phyloP scores from a whole-genome alignment of 352 stramenopile species.

The Blastocystis sp. region DNA sequence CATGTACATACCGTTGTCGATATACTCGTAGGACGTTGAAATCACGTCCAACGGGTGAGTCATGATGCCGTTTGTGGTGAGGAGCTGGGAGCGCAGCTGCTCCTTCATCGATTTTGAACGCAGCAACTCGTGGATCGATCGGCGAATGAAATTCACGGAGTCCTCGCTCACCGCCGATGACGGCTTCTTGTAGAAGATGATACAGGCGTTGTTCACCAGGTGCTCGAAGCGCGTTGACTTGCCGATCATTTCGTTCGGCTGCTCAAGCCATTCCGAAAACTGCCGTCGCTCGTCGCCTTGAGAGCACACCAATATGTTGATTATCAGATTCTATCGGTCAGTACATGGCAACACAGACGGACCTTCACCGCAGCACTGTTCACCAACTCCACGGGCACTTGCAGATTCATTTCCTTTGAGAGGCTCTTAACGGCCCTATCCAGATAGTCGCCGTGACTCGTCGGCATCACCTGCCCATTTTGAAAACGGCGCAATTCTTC shows the following conservation, averaged over 20 bases:
- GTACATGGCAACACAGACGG: neutral
- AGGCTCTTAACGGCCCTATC: constrained; percentile 67
- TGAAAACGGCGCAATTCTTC: constrained; percentile 73
- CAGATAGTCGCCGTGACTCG: constrained; percentile 68
- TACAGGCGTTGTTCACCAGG: constrained; percentile 62
- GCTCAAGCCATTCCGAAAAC: constrained; percentile 48
- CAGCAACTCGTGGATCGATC: constrained; percentile 66
- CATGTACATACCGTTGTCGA: constrained; percentile 1
- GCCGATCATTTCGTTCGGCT: constrained; percentile 69
- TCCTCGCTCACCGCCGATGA: constrained; percentile 20
- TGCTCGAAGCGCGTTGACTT: constrained; percentile 69
- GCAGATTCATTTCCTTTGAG: constrained; percentile 59
- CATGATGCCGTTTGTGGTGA: neutral
- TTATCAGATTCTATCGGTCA: constrained; percentile 22
- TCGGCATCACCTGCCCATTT: constrained; percentile 57
- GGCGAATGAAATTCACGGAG: constrained; percentile 63
- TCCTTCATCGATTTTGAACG: constrained; percentile 64
- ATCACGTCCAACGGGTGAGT: neutral
- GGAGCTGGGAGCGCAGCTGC: constrained; percentile 20
- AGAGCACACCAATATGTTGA: constrained; percentile 46
- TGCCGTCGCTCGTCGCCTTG: constrained; percentile 35
- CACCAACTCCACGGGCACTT: constrained; percentile 49
- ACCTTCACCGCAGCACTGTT: constrained; percentile 63
- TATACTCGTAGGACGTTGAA: constrained; percentile 38
- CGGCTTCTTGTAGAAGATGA: constrained; percentile 72